phyloP scores from a whole-genome alignment of 768 basidiomycete species.

The Phanerodontia chrysosporium region DNA sequence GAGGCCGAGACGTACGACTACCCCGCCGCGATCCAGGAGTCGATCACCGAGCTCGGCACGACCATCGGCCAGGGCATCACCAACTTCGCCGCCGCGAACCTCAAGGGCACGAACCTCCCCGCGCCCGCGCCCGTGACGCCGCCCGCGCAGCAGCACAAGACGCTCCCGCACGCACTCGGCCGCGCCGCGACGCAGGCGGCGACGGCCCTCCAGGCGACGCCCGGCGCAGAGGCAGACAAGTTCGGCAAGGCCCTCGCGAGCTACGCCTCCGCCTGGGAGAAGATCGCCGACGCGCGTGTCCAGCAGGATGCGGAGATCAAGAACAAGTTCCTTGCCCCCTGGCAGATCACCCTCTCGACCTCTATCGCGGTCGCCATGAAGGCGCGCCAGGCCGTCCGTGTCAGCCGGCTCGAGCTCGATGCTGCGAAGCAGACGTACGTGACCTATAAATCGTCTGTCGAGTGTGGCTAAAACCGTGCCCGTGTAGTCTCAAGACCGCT shows the following conservation, averaged over 20 bases:
- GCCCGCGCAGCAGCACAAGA: slow-evolving; percentile 77
- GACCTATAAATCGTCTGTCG: neutral
- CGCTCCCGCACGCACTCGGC: slow-evolving; percentile 89
- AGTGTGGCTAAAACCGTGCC: neutral
- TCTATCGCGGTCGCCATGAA: slow-evolving; percentile 89
- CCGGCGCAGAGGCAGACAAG: slow-evolving; percentile 51
- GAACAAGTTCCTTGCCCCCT: slow-evolving; percentile 68
- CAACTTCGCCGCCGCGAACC: slow-evolving; percentile 81
- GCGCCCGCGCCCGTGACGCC: slow-evolving; percentile 59
- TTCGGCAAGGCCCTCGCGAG: slow-evolving; percentile 73
- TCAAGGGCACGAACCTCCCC: slow-evolving; percentile 86
- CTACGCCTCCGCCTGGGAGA: slow-evolving; percentile 83
- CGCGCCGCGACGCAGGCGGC: slow-evolving; percentile 72
- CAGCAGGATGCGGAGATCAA: slow-evolving; percentile 74
- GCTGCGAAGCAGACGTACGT: slow-evolving; percentile 83
- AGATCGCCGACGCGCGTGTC: slow-evolving; percentile 72
- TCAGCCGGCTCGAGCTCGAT: slow-evolving; percentile 83
- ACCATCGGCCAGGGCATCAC: slow-evolving; percentile 71
- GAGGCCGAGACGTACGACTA: slow-evolving; percentile 87
- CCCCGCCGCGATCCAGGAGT: slow-evolving; percentile 85
- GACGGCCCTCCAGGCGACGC: slow-evolving; percentile 37
- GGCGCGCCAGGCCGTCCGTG: slow-evolving; percentile 78
- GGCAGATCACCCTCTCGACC: slow-evolving; percentile 83
- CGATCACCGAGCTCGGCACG: slow-evolving; percentile 65
- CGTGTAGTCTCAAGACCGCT: slow-evolving; percentile 71